Conservation (phyloP, 2,329 filamentous ascomycete genomes). For the Trichoderma sp. region DNA sequence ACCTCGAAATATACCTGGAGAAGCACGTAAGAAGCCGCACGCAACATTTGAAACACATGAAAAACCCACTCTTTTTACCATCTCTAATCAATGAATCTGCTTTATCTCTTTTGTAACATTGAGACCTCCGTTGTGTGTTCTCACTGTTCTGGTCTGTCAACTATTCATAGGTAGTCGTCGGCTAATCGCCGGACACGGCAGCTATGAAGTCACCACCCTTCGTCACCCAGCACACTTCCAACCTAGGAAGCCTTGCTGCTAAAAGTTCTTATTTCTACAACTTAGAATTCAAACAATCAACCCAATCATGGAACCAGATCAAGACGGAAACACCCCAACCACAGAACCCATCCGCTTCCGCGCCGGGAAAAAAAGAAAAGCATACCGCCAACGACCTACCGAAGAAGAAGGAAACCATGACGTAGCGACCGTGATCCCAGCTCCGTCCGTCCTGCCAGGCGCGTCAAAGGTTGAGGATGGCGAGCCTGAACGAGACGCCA, state of each 20-base stretch:
- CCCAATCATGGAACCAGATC: slow-evolving; percentile 26
- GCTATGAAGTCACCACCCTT: slow-evolving; percentile 17
- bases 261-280: neutral
- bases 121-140: neutral
- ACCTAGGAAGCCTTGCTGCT: too few relatives aligned
- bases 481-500: slow-evolving; percentile 9
- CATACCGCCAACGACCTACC: slow-evolving; percentile 50
- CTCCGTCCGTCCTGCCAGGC: neutral
- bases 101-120: neutral
- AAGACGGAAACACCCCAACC: slow-evolving; percentile 20
- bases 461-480: neutral
- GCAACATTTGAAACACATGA: too few relatives aligned
- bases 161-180: neutral
- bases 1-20: slow-evolving; percentile 59
- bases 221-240: neutral
- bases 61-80: slow-evolving; percentile 37
- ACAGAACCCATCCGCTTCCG: slow-evolving; percentile 51
- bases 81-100: neutral
- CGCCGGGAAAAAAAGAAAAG: slow-evolving; percentile 57
- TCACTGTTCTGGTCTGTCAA: neutral
- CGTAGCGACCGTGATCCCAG: neutral
- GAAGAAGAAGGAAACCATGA: neutral
- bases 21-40: neutral
- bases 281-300: neutral
- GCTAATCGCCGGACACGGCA: slow-evolving; percentile 10